Percentiles rank a stretch among this genome's conserved stretches.
phyloP scores from a whole-genome alignment of 805 yeast genomes.

The Saccharomycopsis lassenensis region DNA sequence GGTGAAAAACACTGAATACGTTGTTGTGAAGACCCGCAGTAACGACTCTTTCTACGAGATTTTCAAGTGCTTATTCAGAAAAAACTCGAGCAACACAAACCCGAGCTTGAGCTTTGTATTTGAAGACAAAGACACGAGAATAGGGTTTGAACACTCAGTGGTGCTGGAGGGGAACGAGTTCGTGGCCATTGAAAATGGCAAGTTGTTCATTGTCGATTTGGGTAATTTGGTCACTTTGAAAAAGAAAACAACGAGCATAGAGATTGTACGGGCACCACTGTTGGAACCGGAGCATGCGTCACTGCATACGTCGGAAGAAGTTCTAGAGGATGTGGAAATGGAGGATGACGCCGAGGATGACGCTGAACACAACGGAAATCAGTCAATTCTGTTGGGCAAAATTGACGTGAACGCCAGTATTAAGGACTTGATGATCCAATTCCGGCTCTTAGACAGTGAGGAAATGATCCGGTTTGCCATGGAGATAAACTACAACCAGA shows the following conservation, averaged over 20 bases:
- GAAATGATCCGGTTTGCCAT: conserved; percentile 7
- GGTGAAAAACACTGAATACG: conserved; percentile 11
- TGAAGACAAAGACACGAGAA: not conserved
- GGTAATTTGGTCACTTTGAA: too few species aligned
- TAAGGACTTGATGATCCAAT: too few species aligned
- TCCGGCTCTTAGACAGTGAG: too few species aligned
- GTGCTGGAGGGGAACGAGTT: not conserved
- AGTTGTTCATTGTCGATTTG: conserved; percentile 1
- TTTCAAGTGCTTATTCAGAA: conserved; percentile 15
- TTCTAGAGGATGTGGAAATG: not conserved
- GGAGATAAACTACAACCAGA: conserved; percentile 5
- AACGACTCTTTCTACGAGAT: conserved; percentile 3
- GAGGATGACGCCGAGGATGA: not conserved
- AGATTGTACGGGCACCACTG: too few species aligned
- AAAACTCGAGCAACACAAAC: conserved; percentile 11
- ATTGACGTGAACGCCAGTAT: too few species aligned
- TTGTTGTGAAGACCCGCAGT: not conserved
- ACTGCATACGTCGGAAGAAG: too few species aligned
- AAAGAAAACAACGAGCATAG: too few species aligned
- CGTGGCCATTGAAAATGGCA: not conserved
- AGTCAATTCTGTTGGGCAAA: too few species aligned
- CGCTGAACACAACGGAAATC: not conserved
- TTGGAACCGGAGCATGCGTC: too few species aligned
- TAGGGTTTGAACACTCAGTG: not conserved
- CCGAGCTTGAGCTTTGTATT: conserved; percentile 1